Percentiles rank a stretch among this genome's conserved stretches.
Conservation (phyloP, 345 rosid species). For the Aquilaria malaccensis region DNA sequence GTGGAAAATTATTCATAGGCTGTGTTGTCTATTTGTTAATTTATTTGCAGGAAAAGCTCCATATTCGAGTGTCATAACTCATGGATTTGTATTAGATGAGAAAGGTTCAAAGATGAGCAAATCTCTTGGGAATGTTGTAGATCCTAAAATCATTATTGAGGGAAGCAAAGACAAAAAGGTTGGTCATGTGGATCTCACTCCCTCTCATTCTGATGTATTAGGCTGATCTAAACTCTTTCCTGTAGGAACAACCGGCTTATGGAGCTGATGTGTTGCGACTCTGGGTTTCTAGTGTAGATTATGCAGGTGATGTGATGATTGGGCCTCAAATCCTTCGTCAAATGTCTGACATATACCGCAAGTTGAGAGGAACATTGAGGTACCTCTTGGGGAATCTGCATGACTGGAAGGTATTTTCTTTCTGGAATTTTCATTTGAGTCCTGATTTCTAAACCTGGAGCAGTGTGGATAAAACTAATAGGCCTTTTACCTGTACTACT, state of each 20-base stretch:
- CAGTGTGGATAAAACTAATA: too few species aligned
- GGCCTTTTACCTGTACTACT: too few species aligned
- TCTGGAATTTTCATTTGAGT: not conserved
- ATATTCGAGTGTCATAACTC: conserved; percentile 73
- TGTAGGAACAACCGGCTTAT: conserved; percentile 86
- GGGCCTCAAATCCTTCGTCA: conserved; percentile 84
- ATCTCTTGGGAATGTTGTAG: conserved; percentile 90
- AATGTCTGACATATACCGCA: conserved; percentile 89
- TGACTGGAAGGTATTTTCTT: conserved; percentile 73
- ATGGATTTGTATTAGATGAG: conserved; percentile 98
- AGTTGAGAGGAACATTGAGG: conserved; percentile 87
- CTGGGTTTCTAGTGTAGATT: conserved; percentile 99
- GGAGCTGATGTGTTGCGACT: conserved; percentile 95
- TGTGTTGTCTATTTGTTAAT: not conserved
- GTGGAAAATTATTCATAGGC: too few species aligned
- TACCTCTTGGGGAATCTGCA: conserved; percentile 92
- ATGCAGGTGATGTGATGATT: conserved; percentile 73
- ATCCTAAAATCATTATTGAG: conserved; percentile 71
- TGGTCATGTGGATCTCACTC: conserved; percentile 9
- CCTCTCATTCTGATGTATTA: not conserved
- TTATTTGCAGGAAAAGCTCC: conserved; percentile 74
- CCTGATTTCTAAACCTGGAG: too few species aligned
- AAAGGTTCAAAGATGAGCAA: conserved; percentile 97
- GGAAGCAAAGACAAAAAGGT: conserved; percentile 86
- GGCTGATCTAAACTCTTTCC: conserved; percentile 14